These are phyloP conservation scores for Fraxinus latifolia DNA, from an alignment of 305 asterid species.

Conservation along the genomic window DNA sequence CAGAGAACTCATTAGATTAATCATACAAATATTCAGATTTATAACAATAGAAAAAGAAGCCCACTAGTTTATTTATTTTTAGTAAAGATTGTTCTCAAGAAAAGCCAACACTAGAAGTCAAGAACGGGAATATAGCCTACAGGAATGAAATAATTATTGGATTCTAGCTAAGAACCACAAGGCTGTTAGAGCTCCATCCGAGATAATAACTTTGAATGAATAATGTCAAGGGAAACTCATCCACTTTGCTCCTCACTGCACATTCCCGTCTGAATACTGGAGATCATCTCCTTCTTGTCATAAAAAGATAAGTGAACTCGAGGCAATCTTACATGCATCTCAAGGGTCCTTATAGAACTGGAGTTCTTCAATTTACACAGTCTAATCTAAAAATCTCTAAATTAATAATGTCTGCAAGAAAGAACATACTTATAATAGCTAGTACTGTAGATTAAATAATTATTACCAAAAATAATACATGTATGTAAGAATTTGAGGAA, in stretches of 20 bases:
- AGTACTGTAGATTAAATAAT: background rate
- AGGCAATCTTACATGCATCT: background rate
- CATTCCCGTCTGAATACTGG: background rate
- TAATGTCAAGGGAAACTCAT: background rate
- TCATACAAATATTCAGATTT: background rate
- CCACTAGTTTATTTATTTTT: background rate
- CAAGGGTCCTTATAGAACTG: background rate
- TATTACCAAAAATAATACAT: background rate
- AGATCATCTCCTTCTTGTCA: background rate
- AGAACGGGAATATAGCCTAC: background rate
- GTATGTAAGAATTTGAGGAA: background rate
- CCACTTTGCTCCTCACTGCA: background rate
- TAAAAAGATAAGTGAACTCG: background rate
- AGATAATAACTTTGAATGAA: background rate
- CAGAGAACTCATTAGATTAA: background rate
- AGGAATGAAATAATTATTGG: background rate
- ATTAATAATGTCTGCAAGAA: background rate
- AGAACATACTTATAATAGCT: background rate
- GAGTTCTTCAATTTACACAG: background rate
- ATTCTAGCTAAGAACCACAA: conserved; percentile 2
- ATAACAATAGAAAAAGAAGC: background rate
- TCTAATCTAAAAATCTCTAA: background rate
- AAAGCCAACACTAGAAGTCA: background rate
- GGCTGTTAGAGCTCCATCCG: conserved; percentile 1
- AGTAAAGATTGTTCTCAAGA: background rate